phyloP scores from a whole-genome alignment of 1,284 basidiomycete genomes.

The Cryptococcus hybrid region DNA sequence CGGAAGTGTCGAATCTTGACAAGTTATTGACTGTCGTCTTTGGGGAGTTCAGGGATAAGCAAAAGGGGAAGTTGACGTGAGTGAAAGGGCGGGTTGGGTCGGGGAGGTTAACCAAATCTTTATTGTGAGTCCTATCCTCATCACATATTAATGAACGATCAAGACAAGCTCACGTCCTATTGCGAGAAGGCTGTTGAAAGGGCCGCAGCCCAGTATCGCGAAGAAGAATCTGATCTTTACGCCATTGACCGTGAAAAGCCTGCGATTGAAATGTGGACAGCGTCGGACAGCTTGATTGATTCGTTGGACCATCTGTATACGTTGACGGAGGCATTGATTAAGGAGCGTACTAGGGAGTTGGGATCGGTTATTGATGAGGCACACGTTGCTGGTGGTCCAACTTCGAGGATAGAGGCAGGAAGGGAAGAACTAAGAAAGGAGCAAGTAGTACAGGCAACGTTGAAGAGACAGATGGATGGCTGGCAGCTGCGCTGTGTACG shows the following conservation, averaged over 20 bases:
- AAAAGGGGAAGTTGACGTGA: constrained; percentile 23
- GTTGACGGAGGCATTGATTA: constrained; percentile 57
- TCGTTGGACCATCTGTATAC: constrained; percentile 71
- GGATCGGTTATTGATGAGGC: constrained; percentile 52
- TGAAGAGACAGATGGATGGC: constrained; percentile 65
- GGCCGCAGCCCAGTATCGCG: constrained; percentile 70
- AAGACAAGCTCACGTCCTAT: background rate
- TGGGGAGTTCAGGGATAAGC: background rate
- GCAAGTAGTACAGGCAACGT: constrained; percentile 29
- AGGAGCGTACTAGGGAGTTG: constrained; percentile 52
- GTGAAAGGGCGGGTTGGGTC: constrained; percentile 52
- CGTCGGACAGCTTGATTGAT: constrained; percentile 64
- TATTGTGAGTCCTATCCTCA: constrained; percentile 55
- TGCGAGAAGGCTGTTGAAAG: constrained; percentile 62
- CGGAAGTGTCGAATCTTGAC: constrained; percentile 56
- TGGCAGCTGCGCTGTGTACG: constrained; percentile 67
- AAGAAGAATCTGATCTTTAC: constrained; percentile 69
- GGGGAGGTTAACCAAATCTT: constrained; percentile 71
- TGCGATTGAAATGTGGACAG: constrained; percentile 79
- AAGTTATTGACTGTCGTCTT: constrained; percentile 43
- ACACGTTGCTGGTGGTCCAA: constrained; percentile 8
- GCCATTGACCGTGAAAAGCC: constrained; percentile 62
- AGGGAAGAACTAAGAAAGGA: constrained; percentile 7
- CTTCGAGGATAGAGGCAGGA: too few species aligned
- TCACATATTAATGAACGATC: background rate